phyloP scores from a whole-genome alignment of 2,329 filamentous ascomycete genomes.

The Claviceps quebecensis region DNA sequence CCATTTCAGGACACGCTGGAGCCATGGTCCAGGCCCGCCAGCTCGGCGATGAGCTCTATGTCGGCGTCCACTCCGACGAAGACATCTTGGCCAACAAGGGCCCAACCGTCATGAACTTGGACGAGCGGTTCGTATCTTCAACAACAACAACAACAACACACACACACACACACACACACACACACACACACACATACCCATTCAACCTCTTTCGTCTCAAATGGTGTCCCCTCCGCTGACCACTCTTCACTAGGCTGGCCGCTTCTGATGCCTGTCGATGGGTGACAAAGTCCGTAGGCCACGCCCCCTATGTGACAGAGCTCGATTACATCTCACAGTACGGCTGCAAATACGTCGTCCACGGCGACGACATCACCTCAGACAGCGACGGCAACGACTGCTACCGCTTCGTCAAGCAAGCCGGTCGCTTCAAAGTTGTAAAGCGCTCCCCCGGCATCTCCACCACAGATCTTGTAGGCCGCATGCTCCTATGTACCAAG shows the following conservation, averaged over 20 bases:
- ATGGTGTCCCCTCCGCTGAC: not conserved
- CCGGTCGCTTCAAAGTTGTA: conserved; percentile 87
- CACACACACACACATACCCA: too few species aligned
- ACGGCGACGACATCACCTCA: conserved; percentile 94
- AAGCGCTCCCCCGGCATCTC: conserved; percentile 93
- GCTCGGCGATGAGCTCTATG: conserved; percentile 74
- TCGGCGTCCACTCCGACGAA: conserved; percentile 92
- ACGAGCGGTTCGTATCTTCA: conserved; percentile 50
- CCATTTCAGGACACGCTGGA: conserved; percentile 65
- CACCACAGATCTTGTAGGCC: conserved; percentile 92
- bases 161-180: too few species aligned
- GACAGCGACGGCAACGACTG: conserved; percentile 90
- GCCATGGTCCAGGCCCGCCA: conserved; percentile 93
- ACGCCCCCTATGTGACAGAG: conserved; percentile 88
- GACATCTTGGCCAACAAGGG: conserved; percentile 94
- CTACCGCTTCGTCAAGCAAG: conserved; percentile 93
- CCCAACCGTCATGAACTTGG: conserved; percentile 88
- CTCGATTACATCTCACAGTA: conserved; percentile 91
- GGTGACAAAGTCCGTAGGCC: conserved; percentile 70
- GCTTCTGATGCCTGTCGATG: conserved; percentile 92
- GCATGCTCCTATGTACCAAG: conserved; percentile 93
- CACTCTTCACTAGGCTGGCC: conserved; percentile 45
- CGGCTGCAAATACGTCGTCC: conserved; percentile 88
- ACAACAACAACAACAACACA: too few species aligned
- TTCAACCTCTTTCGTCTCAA: not conserved